Percentiles rank a stretch among this genome's conserved stretches.
Evolutionary conservation across 176 grass and related monocot species (phyloP).

Genomic region (Rhynchospora tenuis): DNA sequence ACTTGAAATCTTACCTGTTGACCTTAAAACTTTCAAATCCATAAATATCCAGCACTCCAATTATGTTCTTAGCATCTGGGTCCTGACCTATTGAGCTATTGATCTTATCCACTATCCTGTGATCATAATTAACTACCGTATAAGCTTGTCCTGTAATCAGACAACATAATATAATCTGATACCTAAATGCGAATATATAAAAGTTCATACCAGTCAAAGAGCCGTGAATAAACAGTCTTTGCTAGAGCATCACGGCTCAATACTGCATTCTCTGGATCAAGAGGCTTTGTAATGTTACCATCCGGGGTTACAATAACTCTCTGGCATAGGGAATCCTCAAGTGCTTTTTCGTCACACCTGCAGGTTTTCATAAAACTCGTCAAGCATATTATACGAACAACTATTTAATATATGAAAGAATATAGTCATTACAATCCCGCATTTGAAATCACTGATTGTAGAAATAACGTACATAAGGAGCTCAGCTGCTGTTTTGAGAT

Average conservation of each 20-base stretch:
- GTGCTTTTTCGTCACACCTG: conserved; percentile 75
- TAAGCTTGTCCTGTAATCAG: background rate
- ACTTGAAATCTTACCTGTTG: conserved; percentile 54
- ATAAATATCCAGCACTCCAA: conserved; percentile 98
- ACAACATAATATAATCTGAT: background rate
- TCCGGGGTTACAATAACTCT: conserved; percentile 92
- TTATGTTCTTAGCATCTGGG: conserved; percentile 66
- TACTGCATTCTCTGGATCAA: conserved; percentile 84
- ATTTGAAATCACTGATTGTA: background rate
- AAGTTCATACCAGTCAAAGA: conserved; percentile 78
- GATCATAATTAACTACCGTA: conserved; percentile 26
- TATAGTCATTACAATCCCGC: background rate
- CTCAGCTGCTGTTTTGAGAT: conserved; percentile 81
- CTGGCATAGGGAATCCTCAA: conserved; percentile 79
- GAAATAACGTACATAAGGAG: conserved; percentile 47
- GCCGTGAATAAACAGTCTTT: conserved; percentile 85
- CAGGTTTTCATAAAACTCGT: conserved; percentile 7
- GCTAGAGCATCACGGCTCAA: conserved; percentile 79
- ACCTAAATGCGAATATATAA: background rate
- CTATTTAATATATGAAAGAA: background rate
- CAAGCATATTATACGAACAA: conserved; percentile 13
- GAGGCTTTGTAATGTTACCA: conserved; percentile 89
- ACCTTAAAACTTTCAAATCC: conserved; percentile 96
- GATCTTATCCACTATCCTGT: conserved; percentile 94
- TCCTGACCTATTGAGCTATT: conserved; percentile 94